Percentiles rank a stretch among this genome's conserved stretches.
Evolutionary conservation across 2,329 filamentous ascomycete genomes (phyloP).

Genomic region (Cordyceps cicadae): DNA sequence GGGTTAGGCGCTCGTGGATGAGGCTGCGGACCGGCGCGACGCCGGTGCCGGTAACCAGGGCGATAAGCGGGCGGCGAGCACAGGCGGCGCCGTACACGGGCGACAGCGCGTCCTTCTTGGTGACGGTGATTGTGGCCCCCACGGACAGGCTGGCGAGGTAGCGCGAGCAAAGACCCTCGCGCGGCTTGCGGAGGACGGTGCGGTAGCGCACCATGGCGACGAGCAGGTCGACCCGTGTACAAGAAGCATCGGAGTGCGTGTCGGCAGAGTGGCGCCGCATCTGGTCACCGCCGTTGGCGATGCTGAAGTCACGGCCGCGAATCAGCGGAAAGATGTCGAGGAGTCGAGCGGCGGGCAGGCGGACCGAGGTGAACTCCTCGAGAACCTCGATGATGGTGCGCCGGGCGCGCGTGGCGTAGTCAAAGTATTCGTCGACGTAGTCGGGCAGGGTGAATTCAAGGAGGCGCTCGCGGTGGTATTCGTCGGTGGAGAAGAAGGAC

Average conservation of each 20-base stretch:
- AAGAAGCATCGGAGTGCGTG: too few relatives aligned
- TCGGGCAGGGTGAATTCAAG: constrained; percentile 73
- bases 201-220: constrained; percentile 87
- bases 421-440: constrained; percentile 84
- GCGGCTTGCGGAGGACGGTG: constrained; percentile 74
- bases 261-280: constrained; percentile 18
- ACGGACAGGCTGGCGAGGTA: constrained; percentile 63
- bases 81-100: constrained; percentile 32
- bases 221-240: constrained; percentile 58
- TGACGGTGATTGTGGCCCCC: constrained; percentile 53
- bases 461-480: constrained; percentile 70
- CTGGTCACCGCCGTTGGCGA: constrained; percentile 61
- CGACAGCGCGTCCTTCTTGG: constrained; percentile 39
- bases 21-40: constrained; percentile 77
- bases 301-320: constrained; percentile 87
- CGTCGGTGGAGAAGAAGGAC: constrained; percentile 63
- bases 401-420: constrained; percentile 86
- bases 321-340: constrained; percentile 71
- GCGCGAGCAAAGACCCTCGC: constrained; percentile 82
- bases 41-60: constrained; percentile 79
- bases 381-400: constrained; percentile 88
- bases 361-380: constrained; percentile 78
- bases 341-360: constrained; percentile 66
- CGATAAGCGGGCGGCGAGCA: constrained; percentile 52
- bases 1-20: constrained; percentile 59